Evolutionary conservation across 495 filamentous ascomycete species (phyloP).

Genomic region (Hypoxylon intermedium): DNA sequence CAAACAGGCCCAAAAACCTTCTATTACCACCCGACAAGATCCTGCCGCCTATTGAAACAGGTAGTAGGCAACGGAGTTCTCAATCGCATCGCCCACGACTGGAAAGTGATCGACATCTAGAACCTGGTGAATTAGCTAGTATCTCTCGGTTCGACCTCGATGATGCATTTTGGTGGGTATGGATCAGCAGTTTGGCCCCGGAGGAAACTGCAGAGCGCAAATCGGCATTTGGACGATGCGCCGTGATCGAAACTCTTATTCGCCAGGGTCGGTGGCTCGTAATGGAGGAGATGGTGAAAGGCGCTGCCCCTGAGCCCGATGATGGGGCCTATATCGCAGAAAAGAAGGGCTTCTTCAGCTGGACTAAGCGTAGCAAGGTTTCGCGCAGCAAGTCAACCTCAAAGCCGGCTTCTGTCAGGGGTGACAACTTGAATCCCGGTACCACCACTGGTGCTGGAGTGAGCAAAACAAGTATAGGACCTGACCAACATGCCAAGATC

Average conservation of each 20-base stretch:
- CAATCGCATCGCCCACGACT: slow-evolving; percentile 80
- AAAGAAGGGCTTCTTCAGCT: slow-evolving; percentile 90
- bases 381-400: slow-evolving; percentile 72
- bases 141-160: slow-evolving; percentile 87
- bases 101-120: slow-evolving; percentile 69
- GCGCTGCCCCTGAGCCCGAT: slow-evolving; percentile 84
- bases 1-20: slow-evolving; percentile 60
- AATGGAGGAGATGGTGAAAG: slow-evolving; percentile 95
- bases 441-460: slow-evolving; percentile 56
- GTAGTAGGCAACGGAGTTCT: slow-evolving; percentile 77
- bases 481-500: slow-evolving; percentile 91
- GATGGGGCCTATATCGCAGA: slow-evolving; percentile 87
- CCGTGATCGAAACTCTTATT: slow-evolving; percentile 87
- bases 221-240: slow-evolving; percentile 91
- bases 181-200: slow-evolving; percentile 93
- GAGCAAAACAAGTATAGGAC: slow-evolving; percentile 88
- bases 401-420: slow-evolving; percentile 51
- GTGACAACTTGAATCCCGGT: slow-evolving; percentile 41
- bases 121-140: slow-evolving; percentile 93
- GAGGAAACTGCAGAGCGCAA: slow-evolving; percentile 87
- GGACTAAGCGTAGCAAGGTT: slow-evolving; percentile 73
- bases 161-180: slow-evolving; percentile 99
- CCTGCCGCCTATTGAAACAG: slow-evolving; percentile 80
- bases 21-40: slow-evolving; percentile 90
- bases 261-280: slow-evolving; percentile 86